phyloP scores from a whole-genome alignment of 208 protist genomes.

The Angomonas desouzai region DNA sequence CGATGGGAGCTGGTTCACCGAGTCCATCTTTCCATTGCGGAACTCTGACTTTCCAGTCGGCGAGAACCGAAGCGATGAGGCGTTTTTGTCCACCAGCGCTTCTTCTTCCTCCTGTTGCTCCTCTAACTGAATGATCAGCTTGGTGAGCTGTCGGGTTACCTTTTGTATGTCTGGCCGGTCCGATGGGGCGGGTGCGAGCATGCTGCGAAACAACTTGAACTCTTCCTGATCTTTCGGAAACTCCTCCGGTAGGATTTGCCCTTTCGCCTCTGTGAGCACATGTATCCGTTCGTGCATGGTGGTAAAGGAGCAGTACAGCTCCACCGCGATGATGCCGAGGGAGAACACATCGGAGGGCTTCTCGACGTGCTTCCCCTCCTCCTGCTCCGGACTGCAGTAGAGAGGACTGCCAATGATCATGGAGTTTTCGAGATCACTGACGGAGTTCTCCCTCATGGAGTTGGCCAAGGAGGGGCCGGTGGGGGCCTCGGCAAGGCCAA shows the following conservation, averaged over 20 bases:
- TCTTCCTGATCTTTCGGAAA: slow-evolving; percentile 42
- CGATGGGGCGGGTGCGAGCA: slow-evolving; percentile 32
- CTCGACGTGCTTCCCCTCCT: slow-evolving; percentile 31
- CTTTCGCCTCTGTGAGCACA: slow-evolving; percentile 51
- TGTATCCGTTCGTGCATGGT: slow-evolving; percentile 70
- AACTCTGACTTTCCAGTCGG: not conserved
- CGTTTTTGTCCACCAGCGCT: slow-evolving; percentile 1
- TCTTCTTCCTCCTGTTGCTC: slow-evolving; percentile 18
- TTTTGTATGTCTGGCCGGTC: slow-evolving; percentile 28
- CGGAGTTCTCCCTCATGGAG: not conserved
- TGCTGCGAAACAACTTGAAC: slow-evolving; percentile 30
- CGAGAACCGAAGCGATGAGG: not conserved
- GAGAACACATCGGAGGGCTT: slow-evolving; percentile 76
- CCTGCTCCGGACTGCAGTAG: slow-evolving; percentile 84
- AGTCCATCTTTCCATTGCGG: not conserved
- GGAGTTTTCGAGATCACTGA: not conserved
- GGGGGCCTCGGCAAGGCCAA: slow-evolving; percentile 70
- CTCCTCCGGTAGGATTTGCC: slow-evolving; percentile 32
- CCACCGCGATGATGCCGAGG: slow-evolving; percentile 72
- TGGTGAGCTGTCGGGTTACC: slow-evolving; percentile 27
- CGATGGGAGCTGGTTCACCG: not conserved
- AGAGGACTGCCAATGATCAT: slow-evolving; percentile 43
- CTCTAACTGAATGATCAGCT: slow-evolving; percentile 19
- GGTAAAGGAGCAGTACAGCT: slow-evolving; percentile 70
- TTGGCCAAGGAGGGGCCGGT: not conserved